Base-by-base conservation (phyloP, 768 basidiomycete genomes). In the Cystobasidium onofrii region DNA sequence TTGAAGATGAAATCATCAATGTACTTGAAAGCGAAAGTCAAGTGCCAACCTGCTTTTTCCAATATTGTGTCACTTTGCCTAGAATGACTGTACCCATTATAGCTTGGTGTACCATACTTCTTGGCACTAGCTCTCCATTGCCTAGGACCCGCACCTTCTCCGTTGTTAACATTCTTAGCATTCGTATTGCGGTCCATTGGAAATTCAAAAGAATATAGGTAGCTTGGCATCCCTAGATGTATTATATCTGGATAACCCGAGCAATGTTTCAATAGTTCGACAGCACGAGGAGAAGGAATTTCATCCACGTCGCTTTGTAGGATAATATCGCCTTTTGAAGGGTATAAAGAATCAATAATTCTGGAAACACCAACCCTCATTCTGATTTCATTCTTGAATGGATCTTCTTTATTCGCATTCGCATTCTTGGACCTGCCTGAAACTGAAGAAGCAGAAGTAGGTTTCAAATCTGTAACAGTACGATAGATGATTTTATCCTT, bases 241-340 rank as follows among this genome's bases (percentile, higher is more conserved):
- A 88, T 82, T 25, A 84, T 82, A 27, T 78, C 75, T 17, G 84
- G 85, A 75, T 85, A 86, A 63, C 85, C 84, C 9, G 43, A 12
- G 78, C 86, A 88, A 41, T 81, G 79, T 77, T 83, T 83, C 54
- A 88, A 81, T 2, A 88, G 82, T 43, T 81, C 78, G 18, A 87
- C 78, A 29, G 87, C 85, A 73, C 85, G 84, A 12, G 81, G 80
- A 0, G 85, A 82, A 2, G 87, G 87, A 52, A 88, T 84, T 79
- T 88, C 88, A 77, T 88, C 87, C 15, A 87, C 79, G 78, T 88
- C 87, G 9, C 85, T 85, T 84, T 88, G 86, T 69, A 79, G 17
- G 7, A 67, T 67, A 7, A 67, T 46, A 43, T n/a, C 20, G 10
- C 25, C 65, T 31, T 46, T 43, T n/a, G 18, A 31, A 43, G 65